Evolutionary conservation across 768 basidiomycete genomes (phyloP), one percentile per base, ranked within the genome.

Genomic region (Agaricus sinodeliciosus): DNA sequence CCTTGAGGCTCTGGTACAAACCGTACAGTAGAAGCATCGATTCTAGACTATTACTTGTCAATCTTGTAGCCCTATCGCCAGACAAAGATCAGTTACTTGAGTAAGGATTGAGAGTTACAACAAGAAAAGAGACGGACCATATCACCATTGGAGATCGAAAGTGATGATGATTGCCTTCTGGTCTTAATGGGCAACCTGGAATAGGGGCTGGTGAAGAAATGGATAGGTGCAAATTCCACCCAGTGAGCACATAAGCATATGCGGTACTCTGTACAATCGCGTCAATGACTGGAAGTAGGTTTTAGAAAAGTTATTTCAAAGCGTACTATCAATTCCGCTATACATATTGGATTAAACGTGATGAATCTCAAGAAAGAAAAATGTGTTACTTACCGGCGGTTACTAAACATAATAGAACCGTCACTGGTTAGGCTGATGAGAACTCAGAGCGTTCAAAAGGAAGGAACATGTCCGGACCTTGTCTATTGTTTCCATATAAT

Each of bases 231-330:
- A 44, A 44, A 35, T 45, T 44, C 19, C 43, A 18, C 7, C 50
- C 50, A 6, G 50, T 51, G 43, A 51, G 36, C 25, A 51, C 36
- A n/a, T 51, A 51, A 18, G 50, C 50, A 8, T 51, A 51, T 25
- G 43, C 43, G 6, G 50, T 45, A 42, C 50, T 51, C 50, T 51
- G n/a, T 35, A 6, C 9, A 3, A 3, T 11, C 15, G 26, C 2
- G 1, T 22, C 34, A 26, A 35, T 39, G 9, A 27, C 11, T 9
- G 15, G 18, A 11, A 13, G 13, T 7, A 31, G 12, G 6, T 11
- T 15, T 7, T 5, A 26, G 22, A 12, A 11, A 37, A 12, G 4
- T 13, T 7, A 25, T 13, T 35, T 12, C n/a, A 1, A 13, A 40
- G 12, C 36, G 12, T 26, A 51, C 50, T 16, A 51, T 3, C 3